Evolutionary conservation across 2,329 filamentous ascomycete genomes (phyloP), one percentile per base, ranked within the genome.

Genomic region (Neonectria coccinea): DNA sequence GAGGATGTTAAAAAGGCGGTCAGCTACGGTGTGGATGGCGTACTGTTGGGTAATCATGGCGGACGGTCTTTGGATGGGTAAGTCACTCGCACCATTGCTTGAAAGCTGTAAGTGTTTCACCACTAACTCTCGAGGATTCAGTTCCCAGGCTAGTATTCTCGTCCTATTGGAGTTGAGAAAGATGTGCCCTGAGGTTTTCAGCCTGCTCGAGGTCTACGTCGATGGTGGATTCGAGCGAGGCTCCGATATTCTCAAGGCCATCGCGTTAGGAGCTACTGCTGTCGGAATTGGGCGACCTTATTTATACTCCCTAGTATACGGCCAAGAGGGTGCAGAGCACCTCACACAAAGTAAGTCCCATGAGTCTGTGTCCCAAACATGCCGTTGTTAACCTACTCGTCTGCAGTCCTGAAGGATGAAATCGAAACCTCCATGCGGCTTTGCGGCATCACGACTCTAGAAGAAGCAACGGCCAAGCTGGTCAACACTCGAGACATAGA

Each of bases 41-140:
- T 88, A 53, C 72, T 86, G 52, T 68, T 88, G 33, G 85, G 82
- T 64, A 88, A 88, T 61, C 86, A 88, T 60, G 86, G 86, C n/a
- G 86, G 86, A 1, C 77, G 86, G n/a, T 83, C 84, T 7, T 75
- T 86, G 8, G 86, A 88, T 65, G 84, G 82, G 69, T 70, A 60
- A 68, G 66, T 64, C 16, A 29, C 12, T 20, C 7, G 8, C 47
- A 11, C 1, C 5, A 16, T n/a, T 12, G 1, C 10, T 11, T 16
- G 27, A 33, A 5, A 14, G 6, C 4, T 8, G 44, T 6, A n/a
- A 18, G 10, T 6, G 10, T 2, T 12, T 11, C 12, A 4, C 11
- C 39, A 8, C 45, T 58, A 54, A 59, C 36, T n/a, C 8, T 8
- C 5, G 7, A 39, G 1, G 20, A 16, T 22, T 6, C 45, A 71